These are phyloP conservation scores for Xerocomellus amylosporus DNA, from an alignment of 768 basidiomycete species.

Conservation along the genomic window DNA sequence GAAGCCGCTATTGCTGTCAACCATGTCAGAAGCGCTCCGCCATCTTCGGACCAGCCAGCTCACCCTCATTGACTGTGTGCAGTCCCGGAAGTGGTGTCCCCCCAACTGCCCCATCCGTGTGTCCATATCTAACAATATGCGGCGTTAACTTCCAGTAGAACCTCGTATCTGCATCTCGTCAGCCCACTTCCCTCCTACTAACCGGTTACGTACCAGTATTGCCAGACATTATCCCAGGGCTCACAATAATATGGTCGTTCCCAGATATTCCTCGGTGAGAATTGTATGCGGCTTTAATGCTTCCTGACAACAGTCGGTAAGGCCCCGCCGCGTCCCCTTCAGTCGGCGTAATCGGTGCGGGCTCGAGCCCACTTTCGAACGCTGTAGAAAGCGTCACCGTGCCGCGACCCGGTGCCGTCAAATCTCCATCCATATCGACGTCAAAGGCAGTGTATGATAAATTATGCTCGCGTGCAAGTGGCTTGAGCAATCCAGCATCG, in stretches of 20 bases:
- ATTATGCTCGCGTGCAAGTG: conserved; percentile 52
- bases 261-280: conserved; percentile 42
- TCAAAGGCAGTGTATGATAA: conserved; percentile 62
- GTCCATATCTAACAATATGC: conserved; percentile 71
- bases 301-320: conserved; percentile 56
- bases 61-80: conserved; percentile 77
- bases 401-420: conserved; percentile 39
- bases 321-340: conserved; percentile 29
- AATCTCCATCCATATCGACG: conserved; percentile 31
- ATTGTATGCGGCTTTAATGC: conserved; percentile 60
- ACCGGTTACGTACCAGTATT: conserved; percentile 40
- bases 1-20: conserved; percentile 42
- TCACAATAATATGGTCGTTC: conserved; percentile 36
- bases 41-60: conserved; percentile 14
- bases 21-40: background rate
- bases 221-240: conserved; percentile 57
- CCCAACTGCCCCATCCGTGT: conserved; percentile 32
- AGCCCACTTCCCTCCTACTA: background rate
- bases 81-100: conserved; percentile 38
- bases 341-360: conserved; percentile 61
- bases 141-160: conserved; percentile 43
- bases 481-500: conserved; percentile 41
- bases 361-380: conserved; percentile 50
- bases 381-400: conserved; percentile 49
- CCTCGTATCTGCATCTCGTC: conserved; percentile 36